phyloP scores from a whole-genome alignment of 164 flowering plant genomes.

The Aristolochia californica region DNA sequence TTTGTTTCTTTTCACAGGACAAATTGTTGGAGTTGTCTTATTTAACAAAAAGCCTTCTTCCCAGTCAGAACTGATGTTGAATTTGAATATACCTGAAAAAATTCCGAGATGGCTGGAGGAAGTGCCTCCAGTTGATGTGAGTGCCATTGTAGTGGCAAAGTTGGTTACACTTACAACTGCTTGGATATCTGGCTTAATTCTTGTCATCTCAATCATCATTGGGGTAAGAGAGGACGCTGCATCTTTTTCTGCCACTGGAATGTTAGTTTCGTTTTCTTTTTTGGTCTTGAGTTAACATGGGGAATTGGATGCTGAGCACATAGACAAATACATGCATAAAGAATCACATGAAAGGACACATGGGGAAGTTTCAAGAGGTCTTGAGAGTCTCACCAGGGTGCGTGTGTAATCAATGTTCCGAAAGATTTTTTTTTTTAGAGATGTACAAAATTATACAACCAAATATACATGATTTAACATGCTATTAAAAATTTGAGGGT shows the following conservation, averaged over 20 bases:
- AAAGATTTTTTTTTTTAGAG: too few species aligned
- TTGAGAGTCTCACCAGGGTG: too few species aligned
- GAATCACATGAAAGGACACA: too few species aligned
- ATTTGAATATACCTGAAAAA: constrained; percentile 30
- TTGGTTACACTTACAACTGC: constrained; percentile 75
- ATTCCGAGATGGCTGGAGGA: constrained; percentile 44
- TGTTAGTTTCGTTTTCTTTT: too few species aligned
- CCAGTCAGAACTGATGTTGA: constrained; percentile 29
- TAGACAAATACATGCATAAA: too few species aligned
- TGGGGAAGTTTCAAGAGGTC: too few species aligned
- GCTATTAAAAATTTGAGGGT: too few species aligned
- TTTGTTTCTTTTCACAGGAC: constrained; percentile 31
- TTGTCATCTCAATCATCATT: constrained; percentile 63
- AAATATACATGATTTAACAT: too few species aligned
- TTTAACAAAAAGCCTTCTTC: constrained; percentile 16
- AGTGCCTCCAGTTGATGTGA: constrained; percentile 9
- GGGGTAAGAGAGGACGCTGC: constrained; percentile 53
- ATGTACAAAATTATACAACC: too few species aligned
- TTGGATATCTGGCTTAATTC: constrained; percentile 88
- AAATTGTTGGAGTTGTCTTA: constrained; percentile 64
- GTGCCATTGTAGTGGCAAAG: constrained; percentile 18
- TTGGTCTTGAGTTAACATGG: too few species aligned
- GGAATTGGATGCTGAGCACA: too few species aligned
- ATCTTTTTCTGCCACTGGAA: neutral
- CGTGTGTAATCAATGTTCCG: too few species aligned